Evolutionary conservation across 2,329 filamentous ascomycete genomes (phyloP).

Genomic region (Lachnellula occidentalis): DNA sequence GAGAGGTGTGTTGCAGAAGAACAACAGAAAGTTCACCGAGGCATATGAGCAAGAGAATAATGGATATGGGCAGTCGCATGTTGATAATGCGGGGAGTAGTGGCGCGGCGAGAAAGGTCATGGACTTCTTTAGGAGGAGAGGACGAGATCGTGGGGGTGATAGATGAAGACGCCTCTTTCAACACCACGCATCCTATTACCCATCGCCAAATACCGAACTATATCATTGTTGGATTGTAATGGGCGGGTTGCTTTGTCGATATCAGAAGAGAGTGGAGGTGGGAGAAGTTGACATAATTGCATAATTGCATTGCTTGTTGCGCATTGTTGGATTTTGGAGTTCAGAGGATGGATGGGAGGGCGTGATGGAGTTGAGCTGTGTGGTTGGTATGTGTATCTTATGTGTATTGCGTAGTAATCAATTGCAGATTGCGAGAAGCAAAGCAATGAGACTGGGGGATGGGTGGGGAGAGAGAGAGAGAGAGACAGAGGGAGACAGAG

Average conservation of each 20-base stretch:
- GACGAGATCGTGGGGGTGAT: slow-evolving; percentile 50
- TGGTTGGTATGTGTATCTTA: background rate
- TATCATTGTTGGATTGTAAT: slow-evolving; percentile 5
- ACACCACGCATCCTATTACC: background rate
- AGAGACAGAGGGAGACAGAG: no score
- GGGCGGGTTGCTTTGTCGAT: background rate
- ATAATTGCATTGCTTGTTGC: background rate
- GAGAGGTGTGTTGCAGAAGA: slow-evolving; percentile 69
- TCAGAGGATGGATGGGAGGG: no score
- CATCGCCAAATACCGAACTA: background rate
- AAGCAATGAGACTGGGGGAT: background rate
- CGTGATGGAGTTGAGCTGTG: no score
- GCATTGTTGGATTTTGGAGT: no score
- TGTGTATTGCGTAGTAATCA: background rate
- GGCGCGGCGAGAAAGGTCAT: slow-evolving; percentile 89
- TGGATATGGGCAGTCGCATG: slow-evolving; percentile 49
- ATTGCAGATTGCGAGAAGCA: background rate
- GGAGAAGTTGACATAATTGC: background rate
- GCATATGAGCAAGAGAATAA: slow-evolving; percentile 74
- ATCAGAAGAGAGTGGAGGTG: background rate
- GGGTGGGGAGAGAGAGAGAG: no score
- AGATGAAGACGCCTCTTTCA: slow-evolving; percentile 27
- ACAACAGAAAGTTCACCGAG: slow-evolving; percentile 79
- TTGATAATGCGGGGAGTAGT: slow-evolving; percentile 70
- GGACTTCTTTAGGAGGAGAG: slow-evolving; percentile 93